Percentiles rank a stretch among this genome's conserved stretches.
Conservation (phyloP, 345 rosid genomes). For the Salix brachista region DNA sequence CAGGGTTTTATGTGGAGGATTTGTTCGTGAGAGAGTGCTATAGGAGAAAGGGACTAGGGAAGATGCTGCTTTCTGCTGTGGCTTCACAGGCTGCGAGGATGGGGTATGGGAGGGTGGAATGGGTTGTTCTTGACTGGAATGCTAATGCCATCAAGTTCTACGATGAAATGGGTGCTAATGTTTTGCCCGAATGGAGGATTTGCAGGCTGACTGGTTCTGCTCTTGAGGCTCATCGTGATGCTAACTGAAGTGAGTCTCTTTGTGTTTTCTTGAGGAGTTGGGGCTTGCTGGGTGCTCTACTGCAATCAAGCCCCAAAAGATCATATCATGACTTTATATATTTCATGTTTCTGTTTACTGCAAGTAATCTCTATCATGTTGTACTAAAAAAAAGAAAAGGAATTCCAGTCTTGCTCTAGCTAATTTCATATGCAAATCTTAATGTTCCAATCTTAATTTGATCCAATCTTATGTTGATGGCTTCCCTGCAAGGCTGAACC, state of each 20-base stretch:
- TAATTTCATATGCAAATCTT: neutral
- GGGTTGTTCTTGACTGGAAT: conserved; percentile 92
- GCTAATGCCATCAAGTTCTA: conserved; percentile 69
- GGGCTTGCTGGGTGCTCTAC: neutral
- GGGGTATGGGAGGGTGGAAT: conserved; percentile 85
- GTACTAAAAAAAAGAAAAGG: neutral
- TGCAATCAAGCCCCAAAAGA: neutral
- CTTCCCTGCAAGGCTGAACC: neutral
- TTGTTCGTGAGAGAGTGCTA: conserved; percentile 75
- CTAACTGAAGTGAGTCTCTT: conserved; percentile 5
- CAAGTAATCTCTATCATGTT: neutral
- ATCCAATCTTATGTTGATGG: too few relatives aligned
- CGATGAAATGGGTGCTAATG: conserved; percentile 79
- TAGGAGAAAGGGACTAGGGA: conserved; percentile 71
- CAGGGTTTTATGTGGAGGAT: conserved; percentile 81
- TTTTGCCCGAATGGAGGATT: conserved; percentile 71
- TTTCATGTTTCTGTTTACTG: neutral
- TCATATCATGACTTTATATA: neutral
- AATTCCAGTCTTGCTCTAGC: neutral
- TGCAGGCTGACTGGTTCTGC: conserved; percentile 75
- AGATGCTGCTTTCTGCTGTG: conserved; percentile 66
- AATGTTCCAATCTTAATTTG: too few relatives aligned
- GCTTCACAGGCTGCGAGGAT: conserved; percentile 76
- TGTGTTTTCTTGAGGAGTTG: neutral
- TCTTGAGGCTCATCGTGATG: conserved; percentile 57